phyloP scores from a whole-genome alignment of 1,284 basidiomycete species.

The Uromyces viciae-fabae region DNA sequence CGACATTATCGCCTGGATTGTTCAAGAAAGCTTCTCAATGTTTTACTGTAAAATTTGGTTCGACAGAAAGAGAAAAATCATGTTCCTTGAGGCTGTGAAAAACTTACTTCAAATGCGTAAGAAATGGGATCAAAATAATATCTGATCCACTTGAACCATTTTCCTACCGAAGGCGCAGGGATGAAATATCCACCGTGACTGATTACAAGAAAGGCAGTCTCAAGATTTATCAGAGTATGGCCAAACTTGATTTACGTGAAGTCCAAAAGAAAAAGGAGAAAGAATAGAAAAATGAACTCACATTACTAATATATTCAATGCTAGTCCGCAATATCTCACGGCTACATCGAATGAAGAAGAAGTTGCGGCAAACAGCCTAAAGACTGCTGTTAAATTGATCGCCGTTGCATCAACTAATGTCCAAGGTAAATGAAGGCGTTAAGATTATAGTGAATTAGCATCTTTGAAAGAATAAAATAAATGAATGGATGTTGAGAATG shows the following conservation, averaged over 20 bases:
- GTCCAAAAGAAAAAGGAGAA: not conserved
- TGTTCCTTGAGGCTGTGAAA: not conserved
- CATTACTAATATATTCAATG: slow-evolving; percentile 52
- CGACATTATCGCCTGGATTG: slow-evolving; percentile 19
- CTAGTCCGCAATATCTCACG: slow-evolving; percentile 51
- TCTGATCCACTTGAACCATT: slow-evolving; percentile 50
- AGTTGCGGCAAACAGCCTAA: slow-evolving; percentile 51
- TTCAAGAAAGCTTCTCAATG: slow-evolving; percentile 47
- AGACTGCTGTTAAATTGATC: slow-evolving; percentile 50
- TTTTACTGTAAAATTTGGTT: not conserved
- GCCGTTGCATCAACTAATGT: slow-evolving; percentile 47
- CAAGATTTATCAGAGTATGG: not conserved
- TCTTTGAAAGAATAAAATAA: slow-evolving; percentile 29
- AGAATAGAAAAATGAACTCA: slow-evolving; percentile 22
- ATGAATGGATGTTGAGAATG: too few relatives aligned
- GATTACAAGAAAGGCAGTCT: not conserved
- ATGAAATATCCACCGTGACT: slow-evolving; percentile 52
- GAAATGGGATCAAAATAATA: slow-evolving; percentile 50
- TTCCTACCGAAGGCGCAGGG: slow-evolving; percentile 50
- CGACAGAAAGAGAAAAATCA: not conserved
- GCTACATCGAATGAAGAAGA: slow-evolving; percentile 51
- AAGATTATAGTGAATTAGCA: slow-evolving; percentile 46
- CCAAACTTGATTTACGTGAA: not conserved
- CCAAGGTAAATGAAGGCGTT: slow-evolving; percentile 46
- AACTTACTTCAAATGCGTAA: slow-evolving; percentile 50